Percentiles rank a stretch among this genome's conserved stretches.
phyloP scores from a whole-genome alignment of 2,329 filamentous ascomycete species.

The Phaeosphaeria sp. region DNA sequence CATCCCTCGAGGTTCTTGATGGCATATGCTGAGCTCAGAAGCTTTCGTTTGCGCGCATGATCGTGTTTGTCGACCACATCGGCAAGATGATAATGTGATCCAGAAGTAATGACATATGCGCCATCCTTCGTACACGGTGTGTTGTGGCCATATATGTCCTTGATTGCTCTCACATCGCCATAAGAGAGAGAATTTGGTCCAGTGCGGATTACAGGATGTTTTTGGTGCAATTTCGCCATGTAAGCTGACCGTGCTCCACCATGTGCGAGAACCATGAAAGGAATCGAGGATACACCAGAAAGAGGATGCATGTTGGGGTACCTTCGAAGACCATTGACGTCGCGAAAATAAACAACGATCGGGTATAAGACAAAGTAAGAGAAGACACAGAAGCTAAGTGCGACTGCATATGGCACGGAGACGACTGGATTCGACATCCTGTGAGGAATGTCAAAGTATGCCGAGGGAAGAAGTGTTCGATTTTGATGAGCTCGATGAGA shows the following conservation, averaged over 20 bases:
- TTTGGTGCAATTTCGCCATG: constrained; percentile 55
- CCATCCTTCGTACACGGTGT: constrained; percentile 59
- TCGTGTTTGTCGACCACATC: constrained; percentile 61
- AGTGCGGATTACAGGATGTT: constrained; percentile 50
- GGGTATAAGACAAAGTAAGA: constrained; percentile 51
- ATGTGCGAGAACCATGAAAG: constrained; percentile 56
- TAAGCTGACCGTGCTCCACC: constrained; percentile 53
- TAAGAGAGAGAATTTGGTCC: constrained; percentile 42
- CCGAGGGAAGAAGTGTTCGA: too few species aligned
- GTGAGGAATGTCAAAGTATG: too few species aligned
- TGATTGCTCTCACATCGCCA: constrained; percentile 48
- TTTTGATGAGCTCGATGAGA: too few species aligned
- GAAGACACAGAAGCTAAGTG: constrained; percentile 29
- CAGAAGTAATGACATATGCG: constrained; percentile 55
- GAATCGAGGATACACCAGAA: constrained; percentile 56
- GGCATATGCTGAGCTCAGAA: constrained; percentile 60
- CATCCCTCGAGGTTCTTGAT: constrained; percentile 60
- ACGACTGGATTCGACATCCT: too few species aligned
- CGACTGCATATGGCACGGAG: constrained; percentile 28
- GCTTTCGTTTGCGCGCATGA: constrained; percentile 59
- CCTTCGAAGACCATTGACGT: constrained; percentile 56
- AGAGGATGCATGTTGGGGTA: constrained; percentile 57
- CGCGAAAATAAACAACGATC: constrained; percentile 52
- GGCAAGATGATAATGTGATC: constrained; percentile 59
- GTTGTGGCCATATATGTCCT: constrained; percentile 60